Base-by-base conservation (phyloP, 345 rosid species). In the Euphorbia pulcherrima region DNA sequence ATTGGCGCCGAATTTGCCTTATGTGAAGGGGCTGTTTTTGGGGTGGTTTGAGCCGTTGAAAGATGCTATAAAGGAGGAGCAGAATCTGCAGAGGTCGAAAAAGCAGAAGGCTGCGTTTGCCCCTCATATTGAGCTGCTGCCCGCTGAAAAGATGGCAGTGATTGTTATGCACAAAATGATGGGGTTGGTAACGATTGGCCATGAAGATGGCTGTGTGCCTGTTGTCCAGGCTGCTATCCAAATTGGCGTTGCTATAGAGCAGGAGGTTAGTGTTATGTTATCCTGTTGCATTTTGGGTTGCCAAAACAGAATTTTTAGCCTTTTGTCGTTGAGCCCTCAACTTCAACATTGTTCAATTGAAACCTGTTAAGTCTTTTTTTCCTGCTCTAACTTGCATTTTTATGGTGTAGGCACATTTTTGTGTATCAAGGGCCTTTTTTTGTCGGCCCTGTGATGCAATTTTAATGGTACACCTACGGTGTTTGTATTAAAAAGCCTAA, bases 91-190 rank as follows among this genome's bases (percentile, higher is more conserved):
- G 82, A 83, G 81, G 71, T 77, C 35, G 78, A 83, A 82, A 78
- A 88, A 80, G 58, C 80, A 81, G 44, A 87, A 82, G 85, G 87
- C 90, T 0, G 93, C 96, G 2, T 90, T 86, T 72, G 90, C 97
- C 0, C 97, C 92, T 14, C 84, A 90, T 46, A 84, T 93, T 23
- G 94, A 87, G 18, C 80, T 85, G 68, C 71, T 93, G 61, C 89
- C 98, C 2, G 84, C 94, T 5, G 98, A 93, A 75, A 93, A 90
- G 76, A 89, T 93, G 94, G 98, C 97, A 0, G 80, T 93, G 50
- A 89, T 93, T 73, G 88, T 88, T 55, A 93, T 93, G 98, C 96
- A 93, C 67, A 93, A 90, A 85, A 86, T 90, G 90, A 86, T 93
- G 94, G 88, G 81, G 33, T 70, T 93, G 79, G 65, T 89, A 67